These are phyloP conservation scores for Calocybe gangraenosa DNA, from an alignment of 768 basidiomycete genomes.

Conservation along the genomic window DNA sequence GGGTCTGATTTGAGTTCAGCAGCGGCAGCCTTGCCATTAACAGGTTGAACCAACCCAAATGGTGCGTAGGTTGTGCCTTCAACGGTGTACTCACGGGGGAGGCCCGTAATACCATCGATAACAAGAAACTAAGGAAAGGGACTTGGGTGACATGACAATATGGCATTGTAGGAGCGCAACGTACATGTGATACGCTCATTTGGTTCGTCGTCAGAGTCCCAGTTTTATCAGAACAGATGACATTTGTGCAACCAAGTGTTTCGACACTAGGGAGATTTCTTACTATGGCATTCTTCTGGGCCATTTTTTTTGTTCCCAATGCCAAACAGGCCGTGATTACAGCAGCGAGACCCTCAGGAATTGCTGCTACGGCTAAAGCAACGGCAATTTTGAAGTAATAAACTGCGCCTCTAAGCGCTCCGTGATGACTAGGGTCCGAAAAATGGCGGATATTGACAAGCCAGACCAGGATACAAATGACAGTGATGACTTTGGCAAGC, in stretches of 20 bases:
- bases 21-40: conserved; percentile 55
- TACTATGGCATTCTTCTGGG: conserved; percentile 97
- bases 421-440: conserved; percentile 90
- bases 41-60: conserved; percentile 63
- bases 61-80: conserved; percentile 95
- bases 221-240: conserved; percentile 99
- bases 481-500: conserved; percentile 95
- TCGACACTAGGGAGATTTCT: conserved; percentile 95
- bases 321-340: conserved; percentile 98
- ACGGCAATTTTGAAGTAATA: conserved; percentile 99
- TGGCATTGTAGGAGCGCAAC: conserved; percentile 11
- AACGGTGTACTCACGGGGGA: conserved; percentile 68
- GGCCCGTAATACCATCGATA: conserved; percentile 48
- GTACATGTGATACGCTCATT: conserved; percentile 87
- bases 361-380: conserved; percentile 96
- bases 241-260: conserved; percentile 95
- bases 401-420: conserved; percentile 87
- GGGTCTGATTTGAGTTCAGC: conserved; percentile 63
- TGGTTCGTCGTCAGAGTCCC: conserved; percentile 95
- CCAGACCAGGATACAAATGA: conserved; percentile 98
- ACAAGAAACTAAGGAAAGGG: conserved; percentile 66
- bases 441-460: conserved; percentile 96
- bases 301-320: conserved; percentile 98
- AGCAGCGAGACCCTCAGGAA: conserved; percentile 96
- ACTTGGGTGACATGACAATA: neutral